A percentile compares a stretch with the other conserved stretches of the same genome.
These are phyloP conservation scores for Sphaerulina populicola DNA, from an alignment of 2,329 filamentous ascomycete species.

Conservation along the genomic window DNA sequence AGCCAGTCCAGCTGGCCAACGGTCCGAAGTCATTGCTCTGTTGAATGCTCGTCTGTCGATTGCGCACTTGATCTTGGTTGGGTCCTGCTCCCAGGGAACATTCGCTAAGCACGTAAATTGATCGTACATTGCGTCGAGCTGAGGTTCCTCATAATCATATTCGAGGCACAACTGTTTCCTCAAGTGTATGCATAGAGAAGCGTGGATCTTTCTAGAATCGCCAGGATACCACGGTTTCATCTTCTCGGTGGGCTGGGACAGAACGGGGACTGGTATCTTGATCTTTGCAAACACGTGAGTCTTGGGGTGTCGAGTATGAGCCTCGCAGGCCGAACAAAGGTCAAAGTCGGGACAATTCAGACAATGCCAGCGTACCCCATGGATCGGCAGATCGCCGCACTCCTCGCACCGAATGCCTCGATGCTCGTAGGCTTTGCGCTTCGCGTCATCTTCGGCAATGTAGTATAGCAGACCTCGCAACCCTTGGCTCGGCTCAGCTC, in stretches of 20 bases:
- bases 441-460: slow-evolving; percentile 87
- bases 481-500: slow-evolving; percentile 26
- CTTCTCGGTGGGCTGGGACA: slow-evolving; percentile 67
- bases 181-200: slow-evolving; percentile 57
- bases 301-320: slow-evolving; percentile 57
- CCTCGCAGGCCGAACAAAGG: slow-evolving; percentile 86
- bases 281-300: slow-evolving; percentile 98
- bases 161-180: slow-evolving; percentile 51
- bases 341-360: slow-evolving; percentile 95
- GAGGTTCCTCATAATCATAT: slow-evolving; percentile 61
- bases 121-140: slow-evolving; percentile 90
- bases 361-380: slow-evolving; percentile 86
- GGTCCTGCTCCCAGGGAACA: slow-evolving; percentile 73
- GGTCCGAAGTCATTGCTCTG: slow-evolving; percentile 60
- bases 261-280: slow-evolving; percentile 75
- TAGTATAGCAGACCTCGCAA: slow-evolving; percentile 61
- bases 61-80: slow-evolving; percentile 65
- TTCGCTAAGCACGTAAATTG: slow-evolving; percentile 94
- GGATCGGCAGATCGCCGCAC: slow-evolving; percentile 80
- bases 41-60: slow-evolving; percentile 93
- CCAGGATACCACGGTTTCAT: slow-evolving; percentile 83
- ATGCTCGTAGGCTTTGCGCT: slow-evolving; percentile 81
- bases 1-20: slow-evolving; percentile 61
- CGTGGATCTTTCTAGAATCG: slow-evolving; percentile 63
- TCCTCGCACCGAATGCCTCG: slow-evolving; percentile 86